These are phyloP conservation scores for Aspergillus transmontanensis DNA, from an alignment of 2,329 filamentous ascomycete species.

Conservation along the genomic window DNA sequence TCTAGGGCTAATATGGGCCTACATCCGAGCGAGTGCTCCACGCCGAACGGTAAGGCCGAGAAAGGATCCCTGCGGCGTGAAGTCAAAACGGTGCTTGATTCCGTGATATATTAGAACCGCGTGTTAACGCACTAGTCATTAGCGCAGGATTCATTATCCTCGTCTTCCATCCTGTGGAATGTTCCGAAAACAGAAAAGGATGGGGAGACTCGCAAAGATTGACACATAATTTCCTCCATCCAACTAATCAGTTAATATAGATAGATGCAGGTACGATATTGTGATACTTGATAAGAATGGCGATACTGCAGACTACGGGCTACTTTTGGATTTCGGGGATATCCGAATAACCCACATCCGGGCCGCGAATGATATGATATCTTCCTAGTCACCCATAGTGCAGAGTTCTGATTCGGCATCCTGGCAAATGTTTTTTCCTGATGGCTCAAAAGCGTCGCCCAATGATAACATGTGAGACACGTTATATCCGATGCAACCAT, in stretches of 20 bases:
- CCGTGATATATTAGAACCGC: background rate
- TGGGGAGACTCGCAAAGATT: background rate
- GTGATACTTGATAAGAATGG: slow-evolving; percentile 8
- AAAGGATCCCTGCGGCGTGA: background rate
- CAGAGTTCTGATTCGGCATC: background rate
- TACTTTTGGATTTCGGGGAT: background rate
- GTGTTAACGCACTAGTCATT: background rate
- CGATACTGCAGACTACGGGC: background rate
- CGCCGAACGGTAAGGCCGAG: background rate
- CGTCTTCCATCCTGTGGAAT: background rate
- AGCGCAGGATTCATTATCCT: background rate
- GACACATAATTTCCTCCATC: background rate
- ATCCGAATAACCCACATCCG: background rate
- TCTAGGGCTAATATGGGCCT: background rate
- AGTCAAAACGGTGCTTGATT: background rate
- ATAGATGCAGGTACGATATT: slow-evolving; percentile 9
- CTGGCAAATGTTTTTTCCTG: background rate
- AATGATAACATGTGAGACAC: slow-evolving; percentile 21
- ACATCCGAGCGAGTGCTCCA: background rate
- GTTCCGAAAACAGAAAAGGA: background rate
- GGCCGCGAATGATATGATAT: background rate
- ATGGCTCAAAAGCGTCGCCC: slow-evolving; percentile 6
- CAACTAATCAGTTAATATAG: slow-evolving; percentile 3
- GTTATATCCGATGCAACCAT: slow-evolving; percentile 18
- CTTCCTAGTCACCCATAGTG: background rate